Evolutionary conservation across 2,329 filamentous ascomycete genomes (phyloP).

Genomic region (Fusarium subtropicale): DNA sequence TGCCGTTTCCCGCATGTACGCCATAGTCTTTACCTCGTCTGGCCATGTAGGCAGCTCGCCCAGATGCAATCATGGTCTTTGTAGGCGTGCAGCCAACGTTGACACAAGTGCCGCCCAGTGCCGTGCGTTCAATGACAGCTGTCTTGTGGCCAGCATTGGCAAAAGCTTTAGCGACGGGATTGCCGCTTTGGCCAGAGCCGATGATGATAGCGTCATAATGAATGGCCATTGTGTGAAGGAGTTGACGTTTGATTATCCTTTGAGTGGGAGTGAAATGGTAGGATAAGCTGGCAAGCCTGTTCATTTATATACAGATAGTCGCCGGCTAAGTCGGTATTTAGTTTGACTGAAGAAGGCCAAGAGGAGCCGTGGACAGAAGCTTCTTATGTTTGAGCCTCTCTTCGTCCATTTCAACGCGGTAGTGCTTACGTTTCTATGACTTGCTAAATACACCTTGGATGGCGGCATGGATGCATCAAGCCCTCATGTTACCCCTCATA

Average conservation of each 20-base stretch:
- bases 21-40: slow-evolving; percentile 59
- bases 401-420: neutral
- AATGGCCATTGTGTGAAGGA: slow-evolving; percentile 30
- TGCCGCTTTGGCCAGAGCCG: slow-evolving; percentile 65
- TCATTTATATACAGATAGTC: slow-evolving; percentile 20
- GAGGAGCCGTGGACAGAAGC: neutral
- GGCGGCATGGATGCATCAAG: neutral
- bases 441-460: slow-evolving; percentile 22
- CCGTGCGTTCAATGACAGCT: slow-evolving; percentile 59
- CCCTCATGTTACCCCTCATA: slow-evolving; percentile 42
- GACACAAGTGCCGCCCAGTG: slow-evolving; percentile 65
- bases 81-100: slow-evolving; percentile 69
- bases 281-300: slow-evolving; percentile 1
- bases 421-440: slow-evolving; percentile 13
- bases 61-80: slow-evolving; percentile 67
- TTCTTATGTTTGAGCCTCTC: slow-evolving; percentile 3
- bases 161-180: slow-evolving; percentile 61
- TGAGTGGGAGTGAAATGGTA: neutral
- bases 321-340: neutral
- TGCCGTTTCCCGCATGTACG: slow-evolving; percentile 49
- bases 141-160: slow-evolving; percentile 58
- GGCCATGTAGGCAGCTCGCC: slow-evolving; percentile 60
- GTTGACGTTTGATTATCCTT: neutral
- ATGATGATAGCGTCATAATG: slow-evolving; percentile 57
- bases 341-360: neutral